A percentile compares a stretch with the other conserved stretches of the same genome.
Evolutionary conservation across 345 rosid species (phyloP).

Genomic region (Firmiana major): DNA sequence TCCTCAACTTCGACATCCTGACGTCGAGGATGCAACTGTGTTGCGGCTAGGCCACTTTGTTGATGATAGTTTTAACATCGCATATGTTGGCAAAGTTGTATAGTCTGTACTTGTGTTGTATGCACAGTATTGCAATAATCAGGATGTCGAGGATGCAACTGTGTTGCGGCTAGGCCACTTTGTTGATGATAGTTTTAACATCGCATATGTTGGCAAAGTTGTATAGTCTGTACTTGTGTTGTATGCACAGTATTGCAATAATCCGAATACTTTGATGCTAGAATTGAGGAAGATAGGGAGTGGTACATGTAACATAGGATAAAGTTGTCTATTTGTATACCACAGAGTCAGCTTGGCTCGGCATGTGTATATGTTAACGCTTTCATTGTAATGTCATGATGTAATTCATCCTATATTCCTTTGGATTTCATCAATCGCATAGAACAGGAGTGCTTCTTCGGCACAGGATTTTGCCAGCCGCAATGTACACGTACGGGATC

Average conservation of each 20-base stretch:
- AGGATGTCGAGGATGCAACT: too few relatives aligned
- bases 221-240: constrained; percentile 20
- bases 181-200: constrained; percentile 12
- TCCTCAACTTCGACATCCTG: neutral
- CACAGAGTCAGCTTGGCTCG: neutral
- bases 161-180: neutral
- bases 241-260: constrained; percentile 26
- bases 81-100: constrained; percentile 24
- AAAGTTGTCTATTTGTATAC: constrained; percentile 15
- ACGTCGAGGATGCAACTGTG: neutral
- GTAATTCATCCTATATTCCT: too few relatives aligned
- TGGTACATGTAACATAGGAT: constrained; percentile 25
- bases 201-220: constrained; percentile 22
- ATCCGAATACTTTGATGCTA: constrained; percentile 20
- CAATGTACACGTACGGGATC: too few relatives aligned
- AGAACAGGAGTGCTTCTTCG: too few relatives aligned
- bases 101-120: constrained; percentile 24
- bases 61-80: constrained; percentile 15
- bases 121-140: constrained; percentile 24
- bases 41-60: neutral
- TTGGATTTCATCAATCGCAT: too few relatives aligned
- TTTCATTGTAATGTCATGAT: too few relatives aligned
- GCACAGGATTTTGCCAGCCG: too few relatives aligned
- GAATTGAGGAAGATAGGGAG: constrained; percentile 17
- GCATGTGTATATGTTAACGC: too few relatives aligned